Conservation (phyloP, 257 asterid genomes). For the Penstemon barbatus region DNA sequence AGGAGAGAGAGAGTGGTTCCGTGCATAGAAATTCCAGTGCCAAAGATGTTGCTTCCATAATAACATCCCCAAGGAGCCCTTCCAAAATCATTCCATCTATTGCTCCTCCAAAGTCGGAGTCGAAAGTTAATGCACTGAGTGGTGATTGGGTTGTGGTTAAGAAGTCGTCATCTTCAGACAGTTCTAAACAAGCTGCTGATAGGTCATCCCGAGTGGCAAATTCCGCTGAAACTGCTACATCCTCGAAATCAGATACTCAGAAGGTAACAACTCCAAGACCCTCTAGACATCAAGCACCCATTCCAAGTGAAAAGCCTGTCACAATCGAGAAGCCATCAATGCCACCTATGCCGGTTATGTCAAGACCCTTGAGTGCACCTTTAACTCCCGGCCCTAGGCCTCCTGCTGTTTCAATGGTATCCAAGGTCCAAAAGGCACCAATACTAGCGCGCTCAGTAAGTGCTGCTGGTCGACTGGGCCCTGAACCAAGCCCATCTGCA, state of each 20-base stretch:
- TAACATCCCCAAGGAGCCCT: conserved; percentile 52
- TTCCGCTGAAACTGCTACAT: conserved; percentile 40
- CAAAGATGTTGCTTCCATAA: conserved; percentile 34
- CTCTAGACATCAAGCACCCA: conserved; percentile 26
- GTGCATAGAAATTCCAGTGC: conserved; percentile 29
- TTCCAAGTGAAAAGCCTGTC: conserved; percentile 35
- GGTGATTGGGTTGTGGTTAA: conserved; percentile 34
- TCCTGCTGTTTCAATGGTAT: conserved; percentile 51
- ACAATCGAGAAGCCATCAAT: conserved; percentile 45
- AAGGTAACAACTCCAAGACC: conserved; percentile 42
- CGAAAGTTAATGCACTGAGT: conserved; percentile 30
- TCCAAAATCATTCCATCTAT: conserved; percentile 34
- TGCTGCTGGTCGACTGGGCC: conserved; percentile 74
- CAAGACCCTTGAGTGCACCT: conserved; percentile 93
- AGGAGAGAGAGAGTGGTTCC: conserved; percentile 52
- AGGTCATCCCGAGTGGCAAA: conserved; percentile 34
- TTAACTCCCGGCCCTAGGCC: conserved; percentile 56
- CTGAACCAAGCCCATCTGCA: conserved; percentile 53
- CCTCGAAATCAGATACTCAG: conserved; percentile 37
- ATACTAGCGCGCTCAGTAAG: conserved; percentile 72
- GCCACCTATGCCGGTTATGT: conserved; percentile 46
- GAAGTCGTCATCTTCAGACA: conserved; percentile 38
- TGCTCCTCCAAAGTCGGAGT: conserved; percentile 35
- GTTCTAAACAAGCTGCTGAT: conserved; percentile 44
- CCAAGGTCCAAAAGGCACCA: conserved; percentile 57